Evolutionary conservation across 176 grass and related monocot genomes (phyloP).

Genomic region (Avena insularis): DNA sequence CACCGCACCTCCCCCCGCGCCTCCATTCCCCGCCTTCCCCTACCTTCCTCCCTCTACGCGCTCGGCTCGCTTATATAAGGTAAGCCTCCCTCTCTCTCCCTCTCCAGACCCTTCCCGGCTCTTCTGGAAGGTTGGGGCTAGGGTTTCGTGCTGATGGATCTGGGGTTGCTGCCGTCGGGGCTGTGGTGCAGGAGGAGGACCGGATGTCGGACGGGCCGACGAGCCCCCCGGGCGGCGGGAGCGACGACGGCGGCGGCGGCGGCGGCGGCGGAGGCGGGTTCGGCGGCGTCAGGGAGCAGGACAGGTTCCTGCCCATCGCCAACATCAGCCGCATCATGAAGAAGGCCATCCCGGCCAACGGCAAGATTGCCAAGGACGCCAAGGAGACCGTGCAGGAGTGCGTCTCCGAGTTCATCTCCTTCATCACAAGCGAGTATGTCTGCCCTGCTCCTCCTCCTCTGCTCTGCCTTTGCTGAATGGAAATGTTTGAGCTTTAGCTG

Average conservation of each 20-base stretch:
- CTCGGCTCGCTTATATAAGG: conserved; percentile 48
- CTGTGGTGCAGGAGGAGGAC: not conserved
- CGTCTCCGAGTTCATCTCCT: conserved; percentile 89
- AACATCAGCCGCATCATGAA: conserved; percentile 93
- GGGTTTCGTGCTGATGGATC: conserved; percentile 57
- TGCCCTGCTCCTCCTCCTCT: not conserved
- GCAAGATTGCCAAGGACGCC: conserved; percentile 84
- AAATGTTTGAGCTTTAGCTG: not conserved
- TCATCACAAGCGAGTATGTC: conserved; percentile 84
- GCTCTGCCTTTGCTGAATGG: not conserved
- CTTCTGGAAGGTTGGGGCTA: not conserved
- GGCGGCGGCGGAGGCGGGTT: conserved; percentile 28
- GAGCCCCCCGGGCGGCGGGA: conserved; percentile 58
- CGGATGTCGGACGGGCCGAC: conserved; percentile 59
- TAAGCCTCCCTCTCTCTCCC: conserved; percentile 23
- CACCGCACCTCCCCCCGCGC: conserved; percentile 42
- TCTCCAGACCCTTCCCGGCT: not conserved
- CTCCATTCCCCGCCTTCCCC: not conserved
- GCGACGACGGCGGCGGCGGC: conserved; percentile 47
- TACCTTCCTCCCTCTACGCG: conserved; percentile 30
- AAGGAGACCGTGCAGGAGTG: conserved; percentile 90
- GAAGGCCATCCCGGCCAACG: conserved; percentile 81
- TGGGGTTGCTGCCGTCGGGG: conserved; percentile 39
- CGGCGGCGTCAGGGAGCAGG: conserved; percentile 73
- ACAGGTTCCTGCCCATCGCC: conserved; percentile 79